Conservation (phyloP, 2,329 filamentous ascomycete species). For the Amauroascus verrucosus region DNA sequence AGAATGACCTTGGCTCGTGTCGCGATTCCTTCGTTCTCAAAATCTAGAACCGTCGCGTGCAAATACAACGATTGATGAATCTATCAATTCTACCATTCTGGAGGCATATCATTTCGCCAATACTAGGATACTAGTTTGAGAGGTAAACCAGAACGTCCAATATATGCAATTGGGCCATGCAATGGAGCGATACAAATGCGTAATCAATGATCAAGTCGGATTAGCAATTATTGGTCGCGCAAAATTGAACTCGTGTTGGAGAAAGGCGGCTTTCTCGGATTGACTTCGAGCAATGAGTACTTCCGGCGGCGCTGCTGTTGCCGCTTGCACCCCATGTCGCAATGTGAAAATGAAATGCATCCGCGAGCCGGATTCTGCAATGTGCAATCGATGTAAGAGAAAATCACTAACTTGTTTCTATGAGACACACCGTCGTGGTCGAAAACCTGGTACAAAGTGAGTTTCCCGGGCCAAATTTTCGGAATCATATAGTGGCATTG, state of each 20-base stretch:
- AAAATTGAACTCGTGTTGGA: not conserved
- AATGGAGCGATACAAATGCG: constrained; percentile 1
- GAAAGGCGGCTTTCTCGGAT: not conserved
- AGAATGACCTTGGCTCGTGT: constrained; percentile 1
- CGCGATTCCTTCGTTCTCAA: not conserved
- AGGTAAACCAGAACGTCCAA: not conserved
- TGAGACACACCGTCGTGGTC: constrained; percentile 33
- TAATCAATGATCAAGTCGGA: not conserved
- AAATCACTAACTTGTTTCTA: constrained; percentile 33
- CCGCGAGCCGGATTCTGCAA: constrained; percentile 17
- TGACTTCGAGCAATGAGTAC: constrained; percentile 4
- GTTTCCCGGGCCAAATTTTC: not conserved
- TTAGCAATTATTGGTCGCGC: not conserved
- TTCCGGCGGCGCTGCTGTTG: constrained; percentile 12
- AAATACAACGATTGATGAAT: not conserved
- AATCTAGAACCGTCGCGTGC: not conserved
- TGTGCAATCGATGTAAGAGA: constrained; percentile 31
- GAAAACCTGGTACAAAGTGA: constrained; percentile 30
- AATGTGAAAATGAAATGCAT: constrained; percentile 35
- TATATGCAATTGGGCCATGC: not conserved
- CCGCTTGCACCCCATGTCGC: constrained; percentile 31
- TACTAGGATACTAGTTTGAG: not conserved
- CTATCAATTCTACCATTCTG: not conserved
- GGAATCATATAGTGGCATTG: not conserved
- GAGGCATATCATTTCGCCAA: not conserved